Percentiles rank a stretch among this genome's conserved stretches.
phyloP scores from a whole-genome alignment of 148 eudicot genomes.

The Vaccinium corymbosum region DNA sequence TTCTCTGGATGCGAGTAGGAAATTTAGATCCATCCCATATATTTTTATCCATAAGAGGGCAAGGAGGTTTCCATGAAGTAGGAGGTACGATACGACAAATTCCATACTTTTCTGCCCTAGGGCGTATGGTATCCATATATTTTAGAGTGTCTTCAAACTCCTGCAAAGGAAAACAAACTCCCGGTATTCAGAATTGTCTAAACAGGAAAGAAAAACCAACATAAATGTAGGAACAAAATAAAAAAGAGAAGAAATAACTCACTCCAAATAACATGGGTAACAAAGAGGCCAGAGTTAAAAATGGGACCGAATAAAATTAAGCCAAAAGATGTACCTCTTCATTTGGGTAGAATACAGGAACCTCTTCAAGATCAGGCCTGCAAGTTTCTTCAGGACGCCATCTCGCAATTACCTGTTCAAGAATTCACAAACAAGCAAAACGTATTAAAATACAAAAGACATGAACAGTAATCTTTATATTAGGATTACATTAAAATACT shows the following conservation, averaged over 20 bases:
- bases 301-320: background rate
- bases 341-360: constrained; percentile 85
- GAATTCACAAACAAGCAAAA: background rate
- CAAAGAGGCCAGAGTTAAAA: background rate
- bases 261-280: background rate
- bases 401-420: constrained; percentile 75
- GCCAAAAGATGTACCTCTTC: constrained; percentile 61
- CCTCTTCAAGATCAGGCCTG: constrained; percentile 76
- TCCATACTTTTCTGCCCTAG: constrained; percentile 75
- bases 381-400: constrained; percentile 84
- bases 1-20: constrained; percentile 75
- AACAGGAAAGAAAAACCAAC: background rate
- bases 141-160: constrained; percentile 78
- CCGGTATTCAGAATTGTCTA: constrained; percentile 12
- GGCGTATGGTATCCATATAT: constrained; percentile 71
- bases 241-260: background rate
- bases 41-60: constrained; percentile 55
- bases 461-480: constrained; percentile 2
- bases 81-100: constrained; percentile 97
- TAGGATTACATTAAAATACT: constrained; percentile 1
- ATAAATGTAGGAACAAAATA: background rate
- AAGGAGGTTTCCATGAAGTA: constrained; percentile 89
- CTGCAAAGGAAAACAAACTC: constrained; percentile 35
- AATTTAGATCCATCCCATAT: constrained; percentile 80
- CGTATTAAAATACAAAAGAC: constrained; percentile 7